Conservation (phyloP, 208 protist species). For the Leishmania amazonensis region DNA sequence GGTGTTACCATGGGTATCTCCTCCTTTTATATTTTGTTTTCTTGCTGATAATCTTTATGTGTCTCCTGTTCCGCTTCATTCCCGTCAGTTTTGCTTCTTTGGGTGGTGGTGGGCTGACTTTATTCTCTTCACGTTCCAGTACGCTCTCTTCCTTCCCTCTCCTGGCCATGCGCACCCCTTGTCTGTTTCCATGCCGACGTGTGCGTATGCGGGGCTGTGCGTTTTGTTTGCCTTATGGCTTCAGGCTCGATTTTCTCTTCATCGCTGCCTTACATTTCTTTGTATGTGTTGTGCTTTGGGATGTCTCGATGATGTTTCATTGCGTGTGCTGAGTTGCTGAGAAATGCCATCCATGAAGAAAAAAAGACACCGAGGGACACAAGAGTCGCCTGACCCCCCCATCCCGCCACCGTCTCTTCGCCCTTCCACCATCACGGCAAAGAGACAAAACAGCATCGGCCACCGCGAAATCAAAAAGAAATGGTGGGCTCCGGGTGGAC, state of each 20-base stretch:
- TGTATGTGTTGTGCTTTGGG: not conserved
- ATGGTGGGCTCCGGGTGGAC: not conserved
- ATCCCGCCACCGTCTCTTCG: not conserved
- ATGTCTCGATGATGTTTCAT: not conserved
- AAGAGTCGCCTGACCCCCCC: not conserved
- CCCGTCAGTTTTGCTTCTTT: not conserved
- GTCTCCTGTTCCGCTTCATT: constrained; percentile 2
- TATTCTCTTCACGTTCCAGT: not conserved
- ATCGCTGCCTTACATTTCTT: not conserved
- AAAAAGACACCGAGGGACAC: not conserved
- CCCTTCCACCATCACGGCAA: not conserved
- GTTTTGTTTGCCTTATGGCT: not conserved
- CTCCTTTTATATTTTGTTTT: not conserved
- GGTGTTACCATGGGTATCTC: not conserved
- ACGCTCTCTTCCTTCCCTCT: not conserved
- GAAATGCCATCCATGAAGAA: not conserved
- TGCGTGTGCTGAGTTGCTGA: not conserved
- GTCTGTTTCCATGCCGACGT: not conserved
- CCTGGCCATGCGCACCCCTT: not conserved
- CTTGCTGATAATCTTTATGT: not conserved
- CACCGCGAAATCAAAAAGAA: not conserved
- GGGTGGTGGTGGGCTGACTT: not conserved
- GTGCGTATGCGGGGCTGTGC: not conserved
- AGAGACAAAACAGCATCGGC: not conserved
- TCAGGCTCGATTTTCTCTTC: not conserved